Evolutionary conservation across 495 filamentous ascomycete species (phyloP).

Genomic region (Lasiosphaeriaceae sp.): DNA sequence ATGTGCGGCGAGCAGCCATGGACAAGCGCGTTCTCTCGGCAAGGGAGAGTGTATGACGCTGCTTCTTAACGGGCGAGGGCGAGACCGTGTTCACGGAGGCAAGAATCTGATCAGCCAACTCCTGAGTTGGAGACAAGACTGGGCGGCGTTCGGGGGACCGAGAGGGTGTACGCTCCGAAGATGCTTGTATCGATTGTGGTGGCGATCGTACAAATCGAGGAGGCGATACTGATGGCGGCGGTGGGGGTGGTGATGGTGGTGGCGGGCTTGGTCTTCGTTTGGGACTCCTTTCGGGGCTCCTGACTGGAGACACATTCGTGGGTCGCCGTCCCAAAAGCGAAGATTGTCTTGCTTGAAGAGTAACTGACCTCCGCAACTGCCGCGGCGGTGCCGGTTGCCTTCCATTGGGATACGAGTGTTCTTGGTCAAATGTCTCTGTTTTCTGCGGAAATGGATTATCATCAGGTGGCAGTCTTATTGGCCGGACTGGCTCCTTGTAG

Average conservation of each 20-base stretch:
- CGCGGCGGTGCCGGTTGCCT: constrained; percentile 9
- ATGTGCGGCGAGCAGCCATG: constrained; percentile 38
- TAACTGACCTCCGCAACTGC: constrained; percentile 17
- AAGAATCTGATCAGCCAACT: constrained; percentile 53
- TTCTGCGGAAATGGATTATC: constrained; percentile 17
- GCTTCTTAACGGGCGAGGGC: constrained; percentile 51
- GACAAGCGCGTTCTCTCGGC: constrained; percentile 52
- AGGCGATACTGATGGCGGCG: constrained; percentile 8
- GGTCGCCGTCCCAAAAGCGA: not conserved
- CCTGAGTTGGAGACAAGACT: constrained; percentile 40
- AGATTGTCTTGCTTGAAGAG: constrained; percentile 13
- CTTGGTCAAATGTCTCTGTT: constrained; percentile 13
- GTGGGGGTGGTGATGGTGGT: not conserved
- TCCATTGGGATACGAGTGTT: constrained; percentile 1
- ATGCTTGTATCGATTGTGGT: not conserved
- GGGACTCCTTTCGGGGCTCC: constrained; percentile 1
- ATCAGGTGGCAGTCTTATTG: constrained; percentile 12
- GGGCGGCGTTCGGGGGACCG: constrained; percentile 9
- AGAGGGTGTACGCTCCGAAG: constrained; percentile 2
- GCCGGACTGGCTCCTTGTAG: constrained; percentile 12
- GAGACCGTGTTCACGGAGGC: constrained; percentile 49
- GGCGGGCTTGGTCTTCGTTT: constrained; percentile 2
- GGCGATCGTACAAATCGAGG: not conserved
- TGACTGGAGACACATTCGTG: constrained; percentile 2
- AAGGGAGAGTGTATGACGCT: constrained; percentile 48